Conservation (phyloP, 371 early-diverging fungal species). For the Mortierella sp. region DNA sequence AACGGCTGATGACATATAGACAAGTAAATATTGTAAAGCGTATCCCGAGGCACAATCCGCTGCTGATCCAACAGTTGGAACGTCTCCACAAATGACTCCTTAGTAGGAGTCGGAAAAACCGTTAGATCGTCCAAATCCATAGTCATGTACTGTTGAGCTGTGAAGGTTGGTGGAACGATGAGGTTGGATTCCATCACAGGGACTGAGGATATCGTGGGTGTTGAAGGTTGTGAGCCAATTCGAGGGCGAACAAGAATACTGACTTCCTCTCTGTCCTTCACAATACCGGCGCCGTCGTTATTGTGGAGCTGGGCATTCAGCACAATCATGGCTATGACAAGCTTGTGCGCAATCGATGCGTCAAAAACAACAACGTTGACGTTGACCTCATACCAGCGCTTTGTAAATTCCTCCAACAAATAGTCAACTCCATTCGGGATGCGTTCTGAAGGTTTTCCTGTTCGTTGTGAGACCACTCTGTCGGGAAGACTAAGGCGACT, state of each 20-base stretch:
- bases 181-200: slow-evolving; percentile 42
- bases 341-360: slow-evolving; percentile 76
- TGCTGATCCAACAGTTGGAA: slow-evolving; percentile 54
- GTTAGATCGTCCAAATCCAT: slow-evolving; percentile 46
- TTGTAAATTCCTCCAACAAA: slow-evolving; percentile 82
- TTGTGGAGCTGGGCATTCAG: slow-evolving; percentile 92
- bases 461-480: slow-evolving; percentile 11
- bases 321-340: slow-evolving; percentile 87
- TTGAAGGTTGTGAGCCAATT: slow-evolving; percentile 43
- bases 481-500: slow-evolving; percentile 81
- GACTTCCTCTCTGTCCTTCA: slow-evolving; percentile 49
- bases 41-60: slow-evolving; percentile 43
- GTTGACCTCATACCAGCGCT: slow-evolving; percentile 80
- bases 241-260: slow-evolving; percentile 46
- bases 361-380: slow-evolving; percentile 70
- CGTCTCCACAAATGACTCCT: slow-evolving; percentile 48
- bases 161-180: slow-evolving; percentile 6
- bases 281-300: slow-evolving; percentile 63
- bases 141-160: slow-evolving; percentile 26
- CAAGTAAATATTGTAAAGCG: slow-evolving; percentile 36
- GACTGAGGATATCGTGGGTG: slow-evolving; percentile 46
- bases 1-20: slow-evolving; percentile 46
- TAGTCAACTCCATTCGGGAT: slow-evolving; percentile 73
- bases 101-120: slow-evolving; percentile 35
- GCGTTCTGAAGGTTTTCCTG: slow-evolving; percentile 24